Evolutionary conservation across 2,329 filamentous ascomycete species (phyloP), one percentile per base, ranked within the genome.

Genomic region (Fusarium tuaranense): DNA sequence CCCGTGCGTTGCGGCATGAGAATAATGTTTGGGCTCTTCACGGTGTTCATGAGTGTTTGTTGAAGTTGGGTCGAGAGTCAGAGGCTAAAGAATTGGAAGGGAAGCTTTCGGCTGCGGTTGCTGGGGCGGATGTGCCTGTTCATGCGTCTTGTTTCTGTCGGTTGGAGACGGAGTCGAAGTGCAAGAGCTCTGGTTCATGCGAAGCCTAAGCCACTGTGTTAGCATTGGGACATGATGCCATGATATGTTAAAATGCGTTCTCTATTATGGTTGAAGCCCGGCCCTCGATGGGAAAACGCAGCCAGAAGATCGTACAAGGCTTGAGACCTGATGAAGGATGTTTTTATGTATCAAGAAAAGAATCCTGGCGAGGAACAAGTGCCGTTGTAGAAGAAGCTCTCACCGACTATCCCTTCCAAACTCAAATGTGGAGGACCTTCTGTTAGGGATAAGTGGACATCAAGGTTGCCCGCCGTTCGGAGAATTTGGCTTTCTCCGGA

Each of bases 1-100:
- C 92, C 0, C 86, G 93, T 22, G 88, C 92, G 1, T 84, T 90
- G 60, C 89, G 89, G 71, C 93, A 95, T 81, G 91, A 89, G 8
- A 92, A 92, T 59, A 95, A 95, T 73, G 90, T 95, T 0, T 95
- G 93, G 93, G 88, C 92, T 6, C 81, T 95, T 70, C 92, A 94
- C 75, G 93, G 93, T 0, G 92, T 91, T 73, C 88, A 94, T 72
- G 93, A 95, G 82, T 94, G 93, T 78, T 79, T 95, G 59, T 73
- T 86, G 5, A 88, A 84, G 69, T 79, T 81, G 7, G 90, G 88
- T 0, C 82, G 86, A n/a, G 57, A 55, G 1, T 78, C 75, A 0
- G 86, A 87, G 67, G 86, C 86, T 9, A 67, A 59, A 4, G 57
- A 65, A 0, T 16, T 76, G 2, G 41, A 57, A n/a, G 27, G 14